A percentile compares a stretch with the other conserved stretches of the same genome.
phyloP scores from a whole-genome alignment of 2,329 filamentous ascomycete genomes.

The Talaromyces sp. region DNA sequence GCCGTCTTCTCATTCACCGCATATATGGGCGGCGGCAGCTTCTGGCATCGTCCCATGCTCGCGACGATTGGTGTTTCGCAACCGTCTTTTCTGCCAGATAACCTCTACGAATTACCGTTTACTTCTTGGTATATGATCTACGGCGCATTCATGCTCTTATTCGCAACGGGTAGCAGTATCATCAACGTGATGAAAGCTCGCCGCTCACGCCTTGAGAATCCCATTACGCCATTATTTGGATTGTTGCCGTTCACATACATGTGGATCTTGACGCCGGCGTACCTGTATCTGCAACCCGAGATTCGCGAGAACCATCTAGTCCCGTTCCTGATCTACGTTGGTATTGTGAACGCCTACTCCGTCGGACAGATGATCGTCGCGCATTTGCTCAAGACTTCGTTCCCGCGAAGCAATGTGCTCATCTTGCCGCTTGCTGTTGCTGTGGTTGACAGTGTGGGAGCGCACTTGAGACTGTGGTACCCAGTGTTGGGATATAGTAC shows the following conservation, averaged over 20 bases:
- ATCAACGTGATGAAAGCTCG: conserved; percentile 81
- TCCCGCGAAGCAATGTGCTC: conserved; percentile 88
- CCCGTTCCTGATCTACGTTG: conserved; percentile 84
- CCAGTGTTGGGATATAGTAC: conserved; percentile 69
- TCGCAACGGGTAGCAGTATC: conserved; percentile 73
- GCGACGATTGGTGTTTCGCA: conserved; percentile 66
- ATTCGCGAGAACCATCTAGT: conserved; percentile 81
- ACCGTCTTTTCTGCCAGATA: conserved; percentile 61
- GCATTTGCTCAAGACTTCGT: conserved; percentile 80
- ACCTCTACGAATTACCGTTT: conserved; percentile 75
- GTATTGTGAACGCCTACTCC: conserved; percentile 88
- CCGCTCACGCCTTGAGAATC: conserved; percentile 66
- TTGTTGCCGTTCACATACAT: conserved; percentile 75
- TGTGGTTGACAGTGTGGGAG: conserved; percentile 76
- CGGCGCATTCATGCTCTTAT: conserved; percentile 73
- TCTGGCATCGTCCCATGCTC: conserved; percentile 86
- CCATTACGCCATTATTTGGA: conserved; percentile 67
- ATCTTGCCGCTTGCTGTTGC: conserved; percentile 72
- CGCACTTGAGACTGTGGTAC: conserved; percentile 63
- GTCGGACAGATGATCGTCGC: conserved; percentile 95
- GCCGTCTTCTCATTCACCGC: conserved; percentile 80
- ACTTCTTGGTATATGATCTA: conserved; percentile 92
- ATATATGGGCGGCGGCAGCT: conserved; percentile 79
- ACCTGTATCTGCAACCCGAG: conserved; percentile 78
- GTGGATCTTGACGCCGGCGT: conserved; percentile 73